Percentiles rank a stretch among this genome's conserved stretches.
These are phyloP conservation scores for Leptographium wingfieldii DNA, from an alignment of 2,329 filamentous ascomycete species.

Conservation along the genomic window DNA sequence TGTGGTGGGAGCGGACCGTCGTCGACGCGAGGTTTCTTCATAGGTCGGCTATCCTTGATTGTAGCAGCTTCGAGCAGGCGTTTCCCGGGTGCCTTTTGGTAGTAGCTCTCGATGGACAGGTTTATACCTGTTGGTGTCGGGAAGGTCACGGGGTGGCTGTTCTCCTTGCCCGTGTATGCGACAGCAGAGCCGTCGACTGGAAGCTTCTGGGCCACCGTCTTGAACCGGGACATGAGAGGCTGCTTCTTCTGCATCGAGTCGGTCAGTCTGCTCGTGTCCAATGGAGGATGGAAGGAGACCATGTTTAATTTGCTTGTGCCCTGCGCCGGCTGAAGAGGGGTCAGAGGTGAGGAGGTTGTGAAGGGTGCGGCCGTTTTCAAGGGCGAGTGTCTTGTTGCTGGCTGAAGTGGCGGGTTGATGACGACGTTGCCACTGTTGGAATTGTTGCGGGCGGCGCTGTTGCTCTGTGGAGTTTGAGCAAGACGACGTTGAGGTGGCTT, in stretches of 20 bases:
- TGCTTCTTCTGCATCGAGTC: conserved; percentile 59
- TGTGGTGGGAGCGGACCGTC: conserved; percentile 50
- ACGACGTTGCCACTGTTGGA: conserved; percentile 48
- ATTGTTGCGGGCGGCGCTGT: conserved; percentile 42
- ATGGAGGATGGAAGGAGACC: conserved; percentile 54
- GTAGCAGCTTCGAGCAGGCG: conserved; percentile 63
- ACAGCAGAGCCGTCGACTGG: conserved; percentile 27
- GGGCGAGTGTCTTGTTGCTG: conserved; percentile 50
- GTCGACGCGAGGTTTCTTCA: conserved; percentile 57
- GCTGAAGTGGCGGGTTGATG: conserved; percentile 48
- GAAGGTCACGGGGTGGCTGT: conserved; percentile 36
- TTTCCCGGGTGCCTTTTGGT: conserved; percentile 40
- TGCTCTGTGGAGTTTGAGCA: conserved; percentile 16
- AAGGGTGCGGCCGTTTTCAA: conserved; percentile 45
- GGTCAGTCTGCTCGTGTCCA: conserved; percentile 37
- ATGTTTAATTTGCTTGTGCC: conserved; percentile 50
- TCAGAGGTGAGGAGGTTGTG: conserved; percentile 44
- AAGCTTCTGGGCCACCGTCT: conserved; percentile 42
- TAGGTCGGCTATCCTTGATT: conserved; percentile 52
- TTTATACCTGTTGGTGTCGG: conserved; percentile 34
- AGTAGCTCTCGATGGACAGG: conserved; percentile 39
- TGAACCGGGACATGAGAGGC: conserved; percentile 45
- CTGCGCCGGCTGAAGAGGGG: conserved; percentile 40
- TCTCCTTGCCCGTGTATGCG: conserved; percentile 40
- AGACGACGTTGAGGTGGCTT: conserved; percentile 36